Percentiles rank a stretch among this genome's conserved stretches.
These are phyloP conservation scores for Vicia villosa DNA, from an alignment of 306 rosid genomes.

Conservation along the genomic window DNA sequence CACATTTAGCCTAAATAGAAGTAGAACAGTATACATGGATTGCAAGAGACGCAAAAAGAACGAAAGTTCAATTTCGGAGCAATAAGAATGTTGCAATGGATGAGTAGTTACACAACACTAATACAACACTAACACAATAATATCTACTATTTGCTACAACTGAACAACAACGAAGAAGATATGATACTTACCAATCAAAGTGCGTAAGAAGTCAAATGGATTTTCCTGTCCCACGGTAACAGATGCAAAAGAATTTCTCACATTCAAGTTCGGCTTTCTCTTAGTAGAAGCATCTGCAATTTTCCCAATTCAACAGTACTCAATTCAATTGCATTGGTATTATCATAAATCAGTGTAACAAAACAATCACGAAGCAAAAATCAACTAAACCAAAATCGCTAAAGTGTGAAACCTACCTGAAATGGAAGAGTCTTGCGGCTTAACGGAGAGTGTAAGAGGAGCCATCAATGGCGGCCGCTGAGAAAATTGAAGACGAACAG, in stretches of 20 bases:
- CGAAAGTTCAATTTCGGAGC: too few species aligned
- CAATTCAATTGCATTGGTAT: background rate
- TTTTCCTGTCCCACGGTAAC: constrained; percentile 66
- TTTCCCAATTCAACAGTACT: constrained; percentile 56
- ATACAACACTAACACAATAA: background rate
- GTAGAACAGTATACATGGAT: too few species aligned
- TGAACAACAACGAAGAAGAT: constrained; percentile 14
- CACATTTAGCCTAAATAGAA: too few species aligned
- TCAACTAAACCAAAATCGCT: constrained; percentile 1
- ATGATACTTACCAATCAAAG: constrained; percentile 64
- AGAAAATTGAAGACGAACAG: constrained; percentile 24
- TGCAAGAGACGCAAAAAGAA: too few species aligned
- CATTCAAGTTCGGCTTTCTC: constrained; percentile 43
- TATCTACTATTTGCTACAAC: constrained; percentile 1
- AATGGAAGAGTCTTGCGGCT: constrained; percentile 45
- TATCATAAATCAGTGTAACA: constrained; percentile 2
- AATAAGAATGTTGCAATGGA: too few species aligned
- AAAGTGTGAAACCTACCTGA: constrained; percentile 45
- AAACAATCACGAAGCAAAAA: background rate
- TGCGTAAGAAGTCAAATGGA: constrained; percentile 83
- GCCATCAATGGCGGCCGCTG: constrained; percentile 48
- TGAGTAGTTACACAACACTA: too few species aligned
- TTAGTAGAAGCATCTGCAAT: constrained; percentile 62
- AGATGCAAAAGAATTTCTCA: constrained; percentile 75
- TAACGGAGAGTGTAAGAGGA: constrained; percentile 54